Conservation (phyloP, 73 alveolate species). For the Paramecium sexaurelia region DNA sequence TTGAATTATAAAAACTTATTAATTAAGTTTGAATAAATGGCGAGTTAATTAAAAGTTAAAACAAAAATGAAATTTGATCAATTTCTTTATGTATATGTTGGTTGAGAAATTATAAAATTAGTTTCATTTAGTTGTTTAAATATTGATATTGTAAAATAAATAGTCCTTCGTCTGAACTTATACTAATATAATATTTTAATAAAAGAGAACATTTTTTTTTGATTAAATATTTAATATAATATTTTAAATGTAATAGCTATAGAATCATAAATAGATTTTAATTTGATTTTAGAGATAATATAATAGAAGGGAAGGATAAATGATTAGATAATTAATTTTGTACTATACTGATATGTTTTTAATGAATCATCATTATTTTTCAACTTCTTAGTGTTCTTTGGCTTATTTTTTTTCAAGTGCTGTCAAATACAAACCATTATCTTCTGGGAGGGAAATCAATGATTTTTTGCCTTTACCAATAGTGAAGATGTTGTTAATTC, state of each 20-base stretch:
- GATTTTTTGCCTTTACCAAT: slow-evolving; percentile 96
- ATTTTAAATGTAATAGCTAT: not conserved
- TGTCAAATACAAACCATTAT: slow-evolving; percentile 76
- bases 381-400: slow-evolving; percentile 13
- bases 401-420: slow-evolving; percentile 60
- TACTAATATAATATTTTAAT: too few species aligned
- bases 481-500: slow-evolving; percentile 93
- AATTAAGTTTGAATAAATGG: too few species aligned
- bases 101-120: too few species aligned
- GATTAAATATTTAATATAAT: too few species aligned
- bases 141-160: too few species aligned
- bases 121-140: too few species aligned
- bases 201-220: too few species aligned
- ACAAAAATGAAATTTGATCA: too few species aligned
- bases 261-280: not conserved
- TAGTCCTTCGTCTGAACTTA: too few species aligned
- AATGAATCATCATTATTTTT: not conserved
- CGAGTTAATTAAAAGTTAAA: too few species aligned
- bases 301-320: not conserved
- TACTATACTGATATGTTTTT: slow-evolving; percentile 10
- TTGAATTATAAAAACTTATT: too few species aligned
- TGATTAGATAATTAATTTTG: not conserved
- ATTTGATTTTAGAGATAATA: not conserved
- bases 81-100: too few species aligned
- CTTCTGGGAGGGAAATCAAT: slow-evolving; percentile 87